A percentile compares a stretch with the other conserved stretches of the same genome.
phyloP scores from a whole-genome alignment of 805 yeast species.

The Wickerhamiella dianesei region DNA sequence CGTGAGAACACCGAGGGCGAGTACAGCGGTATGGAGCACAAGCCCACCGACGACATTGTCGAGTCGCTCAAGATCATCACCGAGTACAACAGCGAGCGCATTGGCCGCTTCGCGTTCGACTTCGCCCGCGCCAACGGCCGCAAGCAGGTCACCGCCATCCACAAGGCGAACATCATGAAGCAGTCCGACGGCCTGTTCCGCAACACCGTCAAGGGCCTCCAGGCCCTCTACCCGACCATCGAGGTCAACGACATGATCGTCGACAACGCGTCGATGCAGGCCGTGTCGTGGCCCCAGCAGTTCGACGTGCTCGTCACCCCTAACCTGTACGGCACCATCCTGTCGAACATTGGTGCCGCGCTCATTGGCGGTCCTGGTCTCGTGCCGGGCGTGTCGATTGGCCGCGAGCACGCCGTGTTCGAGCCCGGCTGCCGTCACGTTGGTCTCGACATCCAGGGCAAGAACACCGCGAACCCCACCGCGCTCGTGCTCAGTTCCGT shows the following conservation, averaged over 20 bases:
- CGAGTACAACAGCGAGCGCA: slow-evolving; percentile 87
- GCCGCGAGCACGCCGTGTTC: slow-evolving; percentile 93
- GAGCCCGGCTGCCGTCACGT: slow-evolving; percentile 99
- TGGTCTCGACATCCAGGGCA: slow-evolving; percentile 90
- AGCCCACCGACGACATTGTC: slow-evolving; percentile 93
- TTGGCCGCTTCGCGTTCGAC: slow-evolving; percentile 94
- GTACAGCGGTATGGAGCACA: slow-evolving; percentile 97
- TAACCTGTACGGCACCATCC: slow-evolving; percentile 92
- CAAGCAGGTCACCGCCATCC: slow-evolving; percentile 87
- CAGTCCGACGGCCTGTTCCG: slow-evolving; percentile 97
- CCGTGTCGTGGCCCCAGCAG: slow-evolving; percentile 95
- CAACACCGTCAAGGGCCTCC: slow-evolving; percentile 78
- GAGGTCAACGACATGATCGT: slow-evolving; percentile 86
- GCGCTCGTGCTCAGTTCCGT: slow-evolving; percentile 89
- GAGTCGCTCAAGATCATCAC: slow-evolving; percentile 94
- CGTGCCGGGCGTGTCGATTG: slow-evolving; percentile 97
- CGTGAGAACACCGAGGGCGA: slow-evolving; percentile 99
- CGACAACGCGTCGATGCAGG: slow-evolving; percentile 98
- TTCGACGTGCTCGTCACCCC: slow-evolving; percentile 97
- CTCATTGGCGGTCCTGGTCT: slow-evolving; percentile 96
- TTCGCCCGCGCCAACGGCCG: slow-evolving; percentile 87
- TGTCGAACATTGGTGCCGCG: slow-evolving; percentile 97
- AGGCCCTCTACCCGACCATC: slow-evolving; percentile 64
- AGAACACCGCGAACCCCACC: slow-evolving; percentile 93
- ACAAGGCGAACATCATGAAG: slow-evolving; percentile 98